Conservation (phyloP, 2,329 filamentous ascomycete genomes). For the Apiospora marii region DNA sequence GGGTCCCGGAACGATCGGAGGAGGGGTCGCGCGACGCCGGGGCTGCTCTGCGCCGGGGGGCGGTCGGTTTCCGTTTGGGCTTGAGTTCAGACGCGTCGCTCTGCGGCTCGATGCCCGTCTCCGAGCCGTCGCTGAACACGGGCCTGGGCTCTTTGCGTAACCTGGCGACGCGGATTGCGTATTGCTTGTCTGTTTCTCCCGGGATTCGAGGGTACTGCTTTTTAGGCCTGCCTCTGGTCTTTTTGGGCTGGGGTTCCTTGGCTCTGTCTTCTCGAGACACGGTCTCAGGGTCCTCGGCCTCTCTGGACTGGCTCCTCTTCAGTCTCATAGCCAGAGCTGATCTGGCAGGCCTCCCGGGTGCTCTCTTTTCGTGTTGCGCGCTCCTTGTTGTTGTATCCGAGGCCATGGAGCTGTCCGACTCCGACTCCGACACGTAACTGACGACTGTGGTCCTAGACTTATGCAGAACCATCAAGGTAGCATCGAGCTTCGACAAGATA, state of each 20-base stretch:
- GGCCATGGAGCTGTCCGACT: conserved; percentile 38
- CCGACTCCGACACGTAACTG: conserved; percentile 39
- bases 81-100: conserved; percentile 18
- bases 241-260: conserved; percentile 24
- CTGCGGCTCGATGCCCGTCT: conserved; percentile 12
- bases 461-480: conserved; percentile 74
- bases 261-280: not conserved
- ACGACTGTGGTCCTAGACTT: conserved; percentile 65
- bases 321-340: not conserved
- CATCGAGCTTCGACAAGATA: conserved; percentile 73
- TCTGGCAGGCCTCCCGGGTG: conserved; percentile 32
- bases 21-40: conserved; percentile 19
- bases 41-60: not conserved
- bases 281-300: not conserved
- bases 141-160: conserved; percentile 46
- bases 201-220: conserved; percentile 48
- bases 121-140: conserved; percentile 18
- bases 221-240: conserved; percentile 49
- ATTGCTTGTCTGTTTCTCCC: conserved; percentile 56
- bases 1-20: not conserved
- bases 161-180: conserved; percentile 55
- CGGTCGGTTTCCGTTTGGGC: not conserved
- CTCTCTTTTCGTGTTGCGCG: conserved; percentile 28
- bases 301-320: not conserved
- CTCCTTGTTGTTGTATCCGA: conserved; percentile 29